These are phyloP conservation scores for Kuraishia cidri DNA, from an alignment of 805 yeast genomes.

Conservation along the genomic window DNA sequence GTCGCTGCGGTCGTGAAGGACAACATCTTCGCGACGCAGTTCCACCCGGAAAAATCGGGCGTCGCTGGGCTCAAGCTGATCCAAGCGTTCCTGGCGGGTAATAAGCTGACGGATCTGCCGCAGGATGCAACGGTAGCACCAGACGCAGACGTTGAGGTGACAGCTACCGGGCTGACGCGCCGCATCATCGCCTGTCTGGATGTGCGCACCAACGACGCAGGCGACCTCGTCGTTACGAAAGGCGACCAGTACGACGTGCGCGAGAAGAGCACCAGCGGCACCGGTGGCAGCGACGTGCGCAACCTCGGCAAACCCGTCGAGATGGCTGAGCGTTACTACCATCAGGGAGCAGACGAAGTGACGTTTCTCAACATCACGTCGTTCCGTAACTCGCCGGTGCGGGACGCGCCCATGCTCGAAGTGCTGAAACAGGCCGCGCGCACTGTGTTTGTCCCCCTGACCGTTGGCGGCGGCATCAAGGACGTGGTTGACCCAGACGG, in stretches of 20 bases:
- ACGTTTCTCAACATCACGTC: constrained; percentile 94
- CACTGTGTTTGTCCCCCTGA: constrained; percentile 90
- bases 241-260: constrained; percentile 98
- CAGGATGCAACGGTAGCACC: constrained; percentile 1
- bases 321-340: constrained; percentile 81
- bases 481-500: constrained; percentile 87
- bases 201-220: constrained; percentile 90
- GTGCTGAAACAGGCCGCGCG: constrained; percentile 77
- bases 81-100: constrained; percentile 55
- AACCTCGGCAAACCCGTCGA: constrained; percentile 96
- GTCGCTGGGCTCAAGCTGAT: constrained; percentile 77
- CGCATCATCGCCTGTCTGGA: constrained; percentile 95
- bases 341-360: constrained; percentile 96
- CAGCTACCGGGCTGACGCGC: constrained; percentile 61
- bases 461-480: constrained; percentile 97
- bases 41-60: constrained; percentile 99
- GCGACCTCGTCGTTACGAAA: constrained; percentile 95
- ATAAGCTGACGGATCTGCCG: constrained; percentile 18
- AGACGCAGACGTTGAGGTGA: constrained; percentile 5
- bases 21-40: constrained; percentile 90
- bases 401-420: constrained; percentile 92
- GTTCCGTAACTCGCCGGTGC: constrained; percentile 87
- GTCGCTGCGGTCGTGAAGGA: constrained; percentile 74
- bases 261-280: constrained; percentile 48
- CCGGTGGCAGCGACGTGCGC: constrained; percentile 56